A percentile compares a stretch with the other conserved stretches of the same genome.
Evolutionary conservation across 805 yeast species (phyloP).

Genomic region (Saccharomyces eubayanus): DNA sequence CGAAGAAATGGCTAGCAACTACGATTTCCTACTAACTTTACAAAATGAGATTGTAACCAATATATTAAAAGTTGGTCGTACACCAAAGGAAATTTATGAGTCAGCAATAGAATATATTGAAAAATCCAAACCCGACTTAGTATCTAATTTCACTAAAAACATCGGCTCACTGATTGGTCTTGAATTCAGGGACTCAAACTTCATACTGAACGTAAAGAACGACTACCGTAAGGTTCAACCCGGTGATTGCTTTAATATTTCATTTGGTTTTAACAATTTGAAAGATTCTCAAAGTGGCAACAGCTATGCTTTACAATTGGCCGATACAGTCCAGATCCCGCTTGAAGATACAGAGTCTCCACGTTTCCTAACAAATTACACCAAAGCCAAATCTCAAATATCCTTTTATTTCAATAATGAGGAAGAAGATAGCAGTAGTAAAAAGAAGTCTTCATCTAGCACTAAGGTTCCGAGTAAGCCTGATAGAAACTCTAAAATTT

Average conservation of each 20-base stretch:
- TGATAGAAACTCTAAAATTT: constrained; percentile 48
- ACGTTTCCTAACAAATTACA: constrained; percentile 60
- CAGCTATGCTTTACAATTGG: constrained; percentile 60
- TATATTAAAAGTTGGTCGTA: constrained; percentile 57
- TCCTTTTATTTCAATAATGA: constrained; percentile 79
- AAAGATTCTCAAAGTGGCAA: constrained; percentile 43
- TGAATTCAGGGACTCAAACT: constrained; percentile 75
- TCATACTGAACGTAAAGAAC: constrained; percentile 64
- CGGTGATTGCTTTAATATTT: constrained; percentile 67
- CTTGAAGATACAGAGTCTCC: constrained; percentile 42
- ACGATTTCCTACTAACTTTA: constrained; percentile 63
- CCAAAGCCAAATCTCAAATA: constrained; percentile 63
- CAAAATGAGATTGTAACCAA: constrained; percentile 54
- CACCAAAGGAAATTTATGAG: constrained; percentile 58
- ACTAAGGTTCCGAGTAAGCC: constrained; percentile 28
- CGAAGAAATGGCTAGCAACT: constrained; percentile 65
- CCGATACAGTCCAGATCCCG: constrained; percentile 73
- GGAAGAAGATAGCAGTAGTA: constrained; percentile 39
- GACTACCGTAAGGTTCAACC: constrained; percentile 52
- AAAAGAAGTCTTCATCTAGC: constrained; percentile 30
- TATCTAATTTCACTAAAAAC: constrained; percentile 58
- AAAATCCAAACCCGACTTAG: constrained; percentile 58
- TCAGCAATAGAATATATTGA: constrained; percentile 54
- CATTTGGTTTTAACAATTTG: constrained; percentile 68
- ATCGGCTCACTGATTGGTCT: constrained; percentile 86